A percentile compares a stretch with the other conserved stretches of the same genome.
Conservation (phyloP, 805 yeast genomes). For the Myxozyma vanderwaltii region DNA sequence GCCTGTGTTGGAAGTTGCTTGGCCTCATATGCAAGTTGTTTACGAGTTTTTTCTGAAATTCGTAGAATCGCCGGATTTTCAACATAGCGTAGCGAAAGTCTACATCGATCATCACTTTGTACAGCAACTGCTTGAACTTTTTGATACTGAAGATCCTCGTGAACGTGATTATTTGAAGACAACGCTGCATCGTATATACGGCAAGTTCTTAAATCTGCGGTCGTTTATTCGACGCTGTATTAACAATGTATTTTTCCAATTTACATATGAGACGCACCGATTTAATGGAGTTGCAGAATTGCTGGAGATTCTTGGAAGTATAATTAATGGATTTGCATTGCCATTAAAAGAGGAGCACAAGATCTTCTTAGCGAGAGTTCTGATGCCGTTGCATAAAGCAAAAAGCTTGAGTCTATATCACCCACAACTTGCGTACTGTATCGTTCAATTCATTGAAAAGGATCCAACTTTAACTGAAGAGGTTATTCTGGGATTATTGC, state of each 20-base stretch:
- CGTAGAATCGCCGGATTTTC: constrained; percentile 92
- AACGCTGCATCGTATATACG: constrained; percentile 92
- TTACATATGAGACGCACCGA: constrained; percentile 91
- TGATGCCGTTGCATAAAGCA: constrained; percentile 90
- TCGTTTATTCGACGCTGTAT: constrained; percentile 90
- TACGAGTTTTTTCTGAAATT: constrained; percentile 92
- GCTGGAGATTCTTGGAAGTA: constrained; percentile 91
- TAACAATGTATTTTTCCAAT: constrained; percentile 87
- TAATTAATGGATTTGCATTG: constrained; percentile 95
- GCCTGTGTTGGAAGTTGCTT: constrained; percentile 91
- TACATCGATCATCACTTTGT: constrained; percentile 91
- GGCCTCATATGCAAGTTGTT: constrained; percentile 98
- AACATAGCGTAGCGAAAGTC: constrained; percentile 89
- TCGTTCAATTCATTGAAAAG: constrained; percentile 93
- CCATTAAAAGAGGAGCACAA: constrained; percentile 98
- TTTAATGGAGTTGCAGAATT: constrained; percentile 96
- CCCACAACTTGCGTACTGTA: constrained; percentile 95
- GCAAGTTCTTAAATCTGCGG: constrained; percentile 86
- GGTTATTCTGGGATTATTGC: constrained; percentile 87
- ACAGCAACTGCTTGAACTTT: constrained; percentile 75
- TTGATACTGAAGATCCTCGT: constrained; percentile 94
- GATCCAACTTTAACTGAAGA: constrained; percentile 92
- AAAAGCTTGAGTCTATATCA: constrained; percentile 87
- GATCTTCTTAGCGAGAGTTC: constrained; percentile 78
- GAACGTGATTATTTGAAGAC: constrained; percentile 95